Evolutionary conservation across 2,329 filamentous ascomycete species (phyloP).

Genomic region (Coniella vitis): DNA sequence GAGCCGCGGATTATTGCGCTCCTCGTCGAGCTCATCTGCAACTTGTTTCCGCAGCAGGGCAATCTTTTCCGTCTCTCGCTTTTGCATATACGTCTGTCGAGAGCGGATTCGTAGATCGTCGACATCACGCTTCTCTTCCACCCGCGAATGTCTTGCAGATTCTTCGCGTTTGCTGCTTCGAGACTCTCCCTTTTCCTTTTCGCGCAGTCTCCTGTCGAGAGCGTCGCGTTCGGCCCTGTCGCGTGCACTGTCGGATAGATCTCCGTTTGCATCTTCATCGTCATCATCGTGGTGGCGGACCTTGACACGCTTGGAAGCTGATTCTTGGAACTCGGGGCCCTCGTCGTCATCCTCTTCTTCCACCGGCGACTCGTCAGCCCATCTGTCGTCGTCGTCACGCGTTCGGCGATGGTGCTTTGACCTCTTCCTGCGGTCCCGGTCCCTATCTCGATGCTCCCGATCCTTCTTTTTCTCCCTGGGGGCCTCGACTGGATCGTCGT

Average conservation of each 20-base stretch:
- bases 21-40: conserved; percentile 75
- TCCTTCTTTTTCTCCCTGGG: conserved; percentile 39
- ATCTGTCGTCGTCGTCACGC: conserved; percentile 64
- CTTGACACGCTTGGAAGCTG: conserved; percentile 64
- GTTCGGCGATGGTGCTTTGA: conserved; percentile 18
- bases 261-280: conserved; percentile 37
- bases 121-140: conserved; percentile 60
- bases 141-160: conserved; percentile 49
- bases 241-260: conserved; percentile 55
- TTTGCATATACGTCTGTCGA: conserved; percentile 87
- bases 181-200: conserved; percentile 62
- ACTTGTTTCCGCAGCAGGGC: conserved; percentile 87
- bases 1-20: conserved; percentile 67
- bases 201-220: conserved; percentile 68
- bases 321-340: conserved; percentile 55
- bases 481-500: conserved; percentile 49
- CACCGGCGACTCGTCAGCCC: conserved; percentile 69
- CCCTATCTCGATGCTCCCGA: conserved; percentile 29
- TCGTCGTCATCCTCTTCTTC: conserved; percentile 38
- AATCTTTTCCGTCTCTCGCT: conserved; percentile 79
- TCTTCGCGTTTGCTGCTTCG: conserved; percentile 52
- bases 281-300: conserved; percentile 59
- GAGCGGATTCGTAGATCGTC: conserved; percentile 74
- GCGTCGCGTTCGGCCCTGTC: conserved; percentile 73
- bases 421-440: conserved; percentile 34